These are phyloP conservation scores for Diaporthe sp. DNA, from an alignment of 2,329 filamentous ascomycete species.

Conservation along the genomic window DNA sequence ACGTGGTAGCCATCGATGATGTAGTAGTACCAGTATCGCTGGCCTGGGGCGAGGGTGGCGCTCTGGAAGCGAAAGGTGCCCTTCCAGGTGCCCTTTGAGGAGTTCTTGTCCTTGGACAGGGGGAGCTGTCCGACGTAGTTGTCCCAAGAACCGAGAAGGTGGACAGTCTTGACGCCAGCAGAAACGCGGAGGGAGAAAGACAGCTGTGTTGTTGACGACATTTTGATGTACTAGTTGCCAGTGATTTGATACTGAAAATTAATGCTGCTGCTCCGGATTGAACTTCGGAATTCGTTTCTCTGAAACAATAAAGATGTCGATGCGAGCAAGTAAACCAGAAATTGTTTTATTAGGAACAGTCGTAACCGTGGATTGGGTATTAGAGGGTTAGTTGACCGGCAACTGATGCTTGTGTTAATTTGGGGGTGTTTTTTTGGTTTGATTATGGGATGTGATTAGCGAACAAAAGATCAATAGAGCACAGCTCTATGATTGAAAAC, in stretches of 20 bases:
- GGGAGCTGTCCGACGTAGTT: slow-evolving; percentile 95
- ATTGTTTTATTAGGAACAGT: slow-evolving; percentile 56
- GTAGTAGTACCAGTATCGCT: slow-evolving; percentile 99
- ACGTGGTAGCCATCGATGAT: slow-evolving; percentile 99
- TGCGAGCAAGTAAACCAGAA: slow-evolving; percentile 68
- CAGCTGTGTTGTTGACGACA: slow-evolving; percentile 92
- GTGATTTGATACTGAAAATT: slow-evolving; percentile 46
- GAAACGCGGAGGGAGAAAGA: slow-evolving; percentile 97
- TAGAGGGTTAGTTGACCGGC: slow-evolving; percentile 58
- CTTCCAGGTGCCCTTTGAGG: slow-evolving; percentile 93
- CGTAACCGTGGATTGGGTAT: slow-evolving; percentile 50
- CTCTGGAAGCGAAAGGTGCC: slow-evolving; percentile 97
- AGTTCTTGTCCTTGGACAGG: slow-evolving; percentile 86
- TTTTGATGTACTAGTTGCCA: slow-evolving; percentile 61
- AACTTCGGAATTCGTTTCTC: slow-evolving; percentile 46
- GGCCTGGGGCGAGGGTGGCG: slow-evolving; percentile 84
- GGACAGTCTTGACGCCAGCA: slow-evolving; percentile 95
- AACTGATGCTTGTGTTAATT: slow-evolving; percentile 48
- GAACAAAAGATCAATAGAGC: slow-evolving; percentile 44
- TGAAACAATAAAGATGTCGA: slow-evolving; percentile 41
- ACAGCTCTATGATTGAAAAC: slow-evolving; percentile 46
- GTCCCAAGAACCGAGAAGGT: slow-evolving; percentile 98
- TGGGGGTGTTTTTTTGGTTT: slow-evolving; percentile 49
- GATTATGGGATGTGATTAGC: slow-evolving; percentile 35
- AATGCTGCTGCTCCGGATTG: slow-evolving; percentile 45